Conservation (phyloP, 805 yeast species). For the Wickerhamomyces sydowiorum region DNA sequence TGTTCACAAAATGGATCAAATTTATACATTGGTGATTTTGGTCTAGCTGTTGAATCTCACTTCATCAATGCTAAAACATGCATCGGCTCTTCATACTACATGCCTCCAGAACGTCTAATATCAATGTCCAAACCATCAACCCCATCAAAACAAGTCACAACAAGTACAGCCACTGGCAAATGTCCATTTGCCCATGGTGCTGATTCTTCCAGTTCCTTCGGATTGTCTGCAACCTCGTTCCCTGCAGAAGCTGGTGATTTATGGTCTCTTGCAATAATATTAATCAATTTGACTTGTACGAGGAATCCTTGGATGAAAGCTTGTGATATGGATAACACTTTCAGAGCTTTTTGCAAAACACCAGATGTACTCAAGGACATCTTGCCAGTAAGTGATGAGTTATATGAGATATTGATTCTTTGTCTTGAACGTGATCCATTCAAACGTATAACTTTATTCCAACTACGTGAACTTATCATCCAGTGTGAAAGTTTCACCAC, state of each 20-base stretch:
- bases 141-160: slow-evolving; percentile 17
- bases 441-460: slow-evolving; percentile 23
- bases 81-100: slow-evolving; percentile 83
- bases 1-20: slow-evolving; percentile 51
- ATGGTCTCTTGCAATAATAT: slow-evolving; percentile 81
- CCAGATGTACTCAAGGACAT: slow-evolving; percentile 54
- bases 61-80: slow-evolving; percentile 64
- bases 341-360: slow-evolving; percentile 54
- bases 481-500: slow-evolving; percentile 15
- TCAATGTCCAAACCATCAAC: slow-evolving; percentile 27
- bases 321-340: slow-evolving; percentile 56
- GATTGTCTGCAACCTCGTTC: slow-evolving; percentile 24
- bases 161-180: slow-evolving; percentile 2
- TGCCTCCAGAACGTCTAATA: slow-evolving; percentile 84
- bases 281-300: slow-evolving; percentile 74
- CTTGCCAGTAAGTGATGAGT: slow-evolving; percentile 64
- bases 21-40: slow-evolving; percentile 79
- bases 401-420: slow-evolving; percentile 42
- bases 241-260: slow-evolving; percentile 79
- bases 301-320: slow-evolving; percentile 92
- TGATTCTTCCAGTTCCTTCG: slow-evolving; percentile 20
- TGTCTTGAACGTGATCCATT: slow-evolving; percentile 28
- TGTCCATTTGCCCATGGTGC: not conserved
- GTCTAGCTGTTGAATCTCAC: slow-evolving; percentile 65
- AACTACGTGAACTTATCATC: slow-evolving; percentile 15